phyloP scores from a whole-genome alignment of 1,139 yeast genomes.

The Geotrichum citri-aurantii region DNA sequence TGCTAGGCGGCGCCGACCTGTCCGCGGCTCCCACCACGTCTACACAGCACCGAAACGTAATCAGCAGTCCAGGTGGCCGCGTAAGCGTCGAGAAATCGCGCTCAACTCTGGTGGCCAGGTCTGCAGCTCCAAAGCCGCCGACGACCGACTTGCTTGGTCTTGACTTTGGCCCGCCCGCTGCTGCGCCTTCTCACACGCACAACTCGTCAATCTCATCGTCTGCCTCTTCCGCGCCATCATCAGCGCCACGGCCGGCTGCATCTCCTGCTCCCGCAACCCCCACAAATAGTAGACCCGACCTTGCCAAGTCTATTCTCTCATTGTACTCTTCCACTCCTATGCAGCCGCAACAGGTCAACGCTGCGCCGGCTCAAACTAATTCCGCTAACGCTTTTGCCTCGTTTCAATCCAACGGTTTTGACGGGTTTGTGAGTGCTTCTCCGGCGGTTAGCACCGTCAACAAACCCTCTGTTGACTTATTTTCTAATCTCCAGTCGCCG shows the following conservation, averaged over 20 bases:
- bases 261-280: constrained; percentile 21
- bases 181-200: constrained; percentile 15
- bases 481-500: background rate
- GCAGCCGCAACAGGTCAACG: constrained; percentile 2
- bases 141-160: constrained; percentile 14
- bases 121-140: background rate
- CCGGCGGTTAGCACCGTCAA: too few relatives aligned
- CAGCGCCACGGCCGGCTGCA: constrained; percentile 18
- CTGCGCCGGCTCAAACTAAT: background rate
- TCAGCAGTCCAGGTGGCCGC: background rate
- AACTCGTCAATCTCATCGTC: constrained; percentile 18
- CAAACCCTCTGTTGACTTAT: background rate
- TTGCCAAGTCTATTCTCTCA: constrained; percentile 85
- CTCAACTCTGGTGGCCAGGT: background rate
- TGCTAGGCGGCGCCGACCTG: background rate
- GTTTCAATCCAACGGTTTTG: background rate
- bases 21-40: background rate
- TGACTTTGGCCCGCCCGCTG: constrained; percentile 17
- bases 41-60: background rate
- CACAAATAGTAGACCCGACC: constrained; percentile 50
- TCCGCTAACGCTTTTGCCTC: background rate
- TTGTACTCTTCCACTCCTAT: constrained; percentile 67
- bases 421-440: background rate
- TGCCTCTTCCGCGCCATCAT: constrained; percentile 22
- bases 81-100: background rate